Evolutionary conservation across 306 rosid genomes (phyloP).

Genomic region (Prunus padus): DNA sequence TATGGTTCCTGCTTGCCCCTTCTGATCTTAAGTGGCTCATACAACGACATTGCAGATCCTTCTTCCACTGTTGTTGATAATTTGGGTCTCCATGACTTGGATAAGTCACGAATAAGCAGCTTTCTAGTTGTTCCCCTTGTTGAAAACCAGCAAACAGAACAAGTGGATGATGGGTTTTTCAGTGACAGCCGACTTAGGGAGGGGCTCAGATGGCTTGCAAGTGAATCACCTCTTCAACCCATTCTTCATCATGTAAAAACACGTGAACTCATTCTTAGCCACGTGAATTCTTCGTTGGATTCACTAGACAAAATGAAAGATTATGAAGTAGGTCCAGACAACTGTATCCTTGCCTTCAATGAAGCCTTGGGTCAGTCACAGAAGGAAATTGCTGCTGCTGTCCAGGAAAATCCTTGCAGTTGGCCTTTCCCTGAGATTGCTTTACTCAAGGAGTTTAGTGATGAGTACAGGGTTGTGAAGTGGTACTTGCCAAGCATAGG

Average conservation of each 20-base stretch:
- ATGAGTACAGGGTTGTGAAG: slow-evolving; percentile 38
- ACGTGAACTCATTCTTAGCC: slow-evolving; percentile 58
- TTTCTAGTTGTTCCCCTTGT: slow-evolving; percentile 59
- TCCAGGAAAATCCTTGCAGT: slow-evolving; percentile 48
- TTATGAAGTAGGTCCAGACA: slow-evolving; percentile 53
- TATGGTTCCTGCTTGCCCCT: slow-evolving; percentile 77
- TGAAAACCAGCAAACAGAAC: slow-evolving; percentile 50
- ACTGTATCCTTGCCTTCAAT: slow-evolving; percentile 73
- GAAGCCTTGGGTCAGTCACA: slow-evolving; percentile 66
- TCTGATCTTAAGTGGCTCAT: slow-evolving; percentile 58
- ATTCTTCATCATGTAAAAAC: slow-evolving; percentile 42
- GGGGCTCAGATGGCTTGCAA: slow-evolving; percentile 87
- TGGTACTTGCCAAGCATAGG: slow-evolving; percentile 55
- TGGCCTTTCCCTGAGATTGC: slow-evolving; percentile 92
- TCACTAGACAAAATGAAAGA: slow-evolving; percentile 39
- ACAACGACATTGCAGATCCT: slow-evolving; percentile 26
- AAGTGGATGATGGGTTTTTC: slow-evolving; percentile 53
- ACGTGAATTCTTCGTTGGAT: slow-evolving; percentile 53
- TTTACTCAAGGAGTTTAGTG: slow-evolving; percentile 45
- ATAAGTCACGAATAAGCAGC: slow-evolving; percentile 55
- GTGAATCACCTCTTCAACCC: slow-evolving; percentile 75
- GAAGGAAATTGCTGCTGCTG: slow-evolving; percentile 54
- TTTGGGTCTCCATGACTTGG: slow-evolving; percentile 63
- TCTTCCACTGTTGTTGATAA: slow-evolving; percentile 49
- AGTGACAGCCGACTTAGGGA: slow-evolving; percentile 67